Percentiles rank a stretch among this genome's conserved stretches.
Evolutionary conservation across 2,329 filamentous ascomycete species (phyloP).

Genomic region (Chaetomium globosum): DNA sequence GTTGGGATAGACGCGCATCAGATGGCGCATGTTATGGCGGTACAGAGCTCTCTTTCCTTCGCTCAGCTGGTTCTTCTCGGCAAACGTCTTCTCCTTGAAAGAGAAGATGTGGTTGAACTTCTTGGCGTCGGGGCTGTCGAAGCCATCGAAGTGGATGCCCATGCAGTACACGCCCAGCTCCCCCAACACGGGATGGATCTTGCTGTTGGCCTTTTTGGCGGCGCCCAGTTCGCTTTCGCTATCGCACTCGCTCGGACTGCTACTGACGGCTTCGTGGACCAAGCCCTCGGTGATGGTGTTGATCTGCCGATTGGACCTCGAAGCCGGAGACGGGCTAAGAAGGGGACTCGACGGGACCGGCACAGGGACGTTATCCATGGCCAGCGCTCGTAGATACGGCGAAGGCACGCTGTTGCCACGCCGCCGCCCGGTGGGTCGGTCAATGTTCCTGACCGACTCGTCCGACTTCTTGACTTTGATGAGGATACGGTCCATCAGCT

Average conservation of each 20-base stretch:
- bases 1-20: slow-evolving; percentile 94
- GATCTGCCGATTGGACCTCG: slow-evolving; percentile 55
- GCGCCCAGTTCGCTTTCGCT: slow-evolving; percentile 61
- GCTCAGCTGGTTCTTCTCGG: slow-evolving; percentile 73
- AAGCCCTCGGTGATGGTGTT: slow-evolving; percentile 61
- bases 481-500: slow-evolving; percentile 79
- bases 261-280: slow-evolving; percentile 59
- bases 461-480: slow-evolving; percentile 90
- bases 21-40: slow-evolving; percentile 84
- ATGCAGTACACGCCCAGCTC: slow-evolving; percentile 78
- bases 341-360: slow-evolving; percentile 59
- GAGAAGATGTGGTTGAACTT: slow-evolving; percentile 94
- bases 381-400: slow-evolving; percentile 66
- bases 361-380: slow-evolving; percentile 60
- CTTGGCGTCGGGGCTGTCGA: slow-evolving; percentile 76
- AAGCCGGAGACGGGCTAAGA: slow-evolving; percentile 55
- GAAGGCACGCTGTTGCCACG: slow-evolving; percentile 76
- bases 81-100: slow-evolving; percentile 86
- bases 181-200: slow-evolving; percentile 81
- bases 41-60: slow-evolving; percentile 78
- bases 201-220: slow-evolving; percentile 69
- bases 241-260: slow-evolving; percentile 79
- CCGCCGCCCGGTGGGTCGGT: slow-evolving; percentile 50
- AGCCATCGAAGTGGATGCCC: slow-evolving; percentile 80
- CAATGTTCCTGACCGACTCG: slow-evolving; percentile 50